Conservation (phyloP, 768 basidiomycete species). For the Termitomyces sp. region DNA sequence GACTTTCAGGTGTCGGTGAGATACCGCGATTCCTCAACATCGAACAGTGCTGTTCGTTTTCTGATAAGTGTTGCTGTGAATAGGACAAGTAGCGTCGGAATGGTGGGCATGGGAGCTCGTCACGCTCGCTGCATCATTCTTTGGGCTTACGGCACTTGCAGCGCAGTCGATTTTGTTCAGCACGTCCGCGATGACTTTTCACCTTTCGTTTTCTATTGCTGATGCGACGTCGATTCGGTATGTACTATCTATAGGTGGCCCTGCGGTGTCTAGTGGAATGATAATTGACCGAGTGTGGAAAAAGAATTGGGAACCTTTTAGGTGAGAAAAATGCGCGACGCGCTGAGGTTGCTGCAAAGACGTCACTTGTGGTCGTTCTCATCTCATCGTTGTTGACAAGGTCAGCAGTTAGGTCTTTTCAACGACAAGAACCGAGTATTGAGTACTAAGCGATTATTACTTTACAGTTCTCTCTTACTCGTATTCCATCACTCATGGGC, state of each 20-base stretch:
- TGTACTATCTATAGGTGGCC: neutral
- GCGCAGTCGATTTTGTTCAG: neutral
- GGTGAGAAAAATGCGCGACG: conserved; percentile 2
- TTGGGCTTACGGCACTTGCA: neutral
- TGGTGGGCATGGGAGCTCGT: conserved; percentile 98
- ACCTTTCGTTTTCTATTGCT: neutral
- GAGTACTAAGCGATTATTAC: neutral
- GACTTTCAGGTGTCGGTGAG: conserved; percentile 73
- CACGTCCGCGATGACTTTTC: neutral
- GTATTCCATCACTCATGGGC: conserved; percentile 3
- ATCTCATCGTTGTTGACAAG: neutral
- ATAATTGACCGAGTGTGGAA: too few species aligned
- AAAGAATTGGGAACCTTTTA: conserved; percentile 5
- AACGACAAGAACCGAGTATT: too few species aligned
- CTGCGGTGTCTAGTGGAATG: too few species aligned
- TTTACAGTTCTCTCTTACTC: neutral
- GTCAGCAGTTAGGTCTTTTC: neutral
- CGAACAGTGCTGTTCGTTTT: neutral
- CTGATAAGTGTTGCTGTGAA: too few species aligned
- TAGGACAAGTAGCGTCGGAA: conserved; percentile 76
- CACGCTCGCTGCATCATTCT: conserved; percentile 48
- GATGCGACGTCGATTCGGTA: neutral
- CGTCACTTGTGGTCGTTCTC: neutral
- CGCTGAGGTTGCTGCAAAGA: conserved; percentile 2
- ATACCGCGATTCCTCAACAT: too few species aligned